These are phyloP conservation scores for Draba incana DNA, from an alignment of 345 rosid genomes.

Conservation along the genomic window DNA sequence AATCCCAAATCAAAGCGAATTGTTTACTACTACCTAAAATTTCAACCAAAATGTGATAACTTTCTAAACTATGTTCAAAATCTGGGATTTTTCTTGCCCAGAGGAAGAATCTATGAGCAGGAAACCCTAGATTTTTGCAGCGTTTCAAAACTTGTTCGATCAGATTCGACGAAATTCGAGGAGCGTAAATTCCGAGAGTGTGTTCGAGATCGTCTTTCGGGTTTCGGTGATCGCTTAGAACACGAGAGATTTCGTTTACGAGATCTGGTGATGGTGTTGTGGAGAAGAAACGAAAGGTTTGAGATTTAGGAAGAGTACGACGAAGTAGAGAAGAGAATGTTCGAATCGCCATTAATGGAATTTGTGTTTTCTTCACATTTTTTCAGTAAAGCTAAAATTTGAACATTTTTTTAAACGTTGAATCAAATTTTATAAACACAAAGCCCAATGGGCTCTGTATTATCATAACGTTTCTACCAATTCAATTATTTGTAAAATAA, in stretches of 20 bases:
- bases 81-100: slow-evolving; percentile 76
- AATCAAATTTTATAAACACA: not conserved
- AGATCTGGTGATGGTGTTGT: slow-evolving; percentile 47
- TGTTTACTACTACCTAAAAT: slow-evolving; percentile 65
- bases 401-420: too few relatives aligned
- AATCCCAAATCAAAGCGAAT: slow-evolving; percentile 83
- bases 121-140: slow-evolving; percentile 75
- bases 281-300: slow-evolving; percentile 25
- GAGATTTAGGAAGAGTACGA: slow-evolving; percentile 39
- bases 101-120: slow-evolving; percentile 87
- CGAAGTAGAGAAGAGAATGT: slow-evolving; percentile 39
- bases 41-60: slow-evolving; percentile 72
- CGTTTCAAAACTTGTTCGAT: slow-evolving; percentile 84
- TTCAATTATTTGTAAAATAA: too few relatives aligned
- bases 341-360: slow-evolving; percentile 43
- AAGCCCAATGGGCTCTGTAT: not conserved
- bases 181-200: slow-evolving; percentile 53
- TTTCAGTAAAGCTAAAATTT: too few relatives aligned
- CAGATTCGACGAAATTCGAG: slow-evolving; percentile 54
- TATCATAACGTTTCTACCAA: too few relatives aligned
- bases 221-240: slow-evolving; percentile 72
- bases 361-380: too few relatives aligned
- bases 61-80: slow-evolving; percentile 59
- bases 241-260: slow-evolving; percentile 72
- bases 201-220: slow-evolving; percentile 76